Evolutionary conservation across 1,139 yeast species (phyloP).

Genomic region (Geotrichum candidum): DNA sequence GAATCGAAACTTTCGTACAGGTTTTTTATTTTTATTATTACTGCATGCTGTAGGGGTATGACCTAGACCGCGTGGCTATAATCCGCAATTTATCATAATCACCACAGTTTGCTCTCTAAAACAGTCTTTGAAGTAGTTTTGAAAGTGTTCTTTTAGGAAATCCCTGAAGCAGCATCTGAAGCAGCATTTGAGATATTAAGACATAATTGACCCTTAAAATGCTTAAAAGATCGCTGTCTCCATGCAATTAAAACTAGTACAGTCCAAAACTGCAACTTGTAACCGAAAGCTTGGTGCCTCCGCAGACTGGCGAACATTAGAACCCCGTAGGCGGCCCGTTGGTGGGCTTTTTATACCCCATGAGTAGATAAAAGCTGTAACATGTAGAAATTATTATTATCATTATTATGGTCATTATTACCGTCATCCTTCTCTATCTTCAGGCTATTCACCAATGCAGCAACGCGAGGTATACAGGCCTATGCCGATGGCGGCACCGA

Average conservation of each 20-base stretch:
- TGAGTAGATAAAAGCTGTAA: not conserved
- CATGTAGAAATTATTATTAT: not conserved
- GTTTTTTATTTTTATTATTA: not conserved
- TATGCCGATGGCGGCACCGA: slow-evolving; percentile 7
- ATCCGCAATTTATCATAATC: not conserved
- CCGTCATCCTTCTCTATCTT: not conserved
- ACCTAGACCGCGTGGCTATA: not conserved
- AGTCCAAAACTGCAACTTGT: not conserved
- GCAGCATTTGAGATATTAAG: not conserved
- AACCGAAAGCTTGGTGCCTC: not conserved
- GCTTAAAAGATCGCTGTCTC: not conserved
- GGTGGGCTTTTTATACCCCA: not conserved
- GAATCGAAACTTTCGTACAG: not conserved
- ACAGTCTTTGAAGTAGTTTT: not conserved
- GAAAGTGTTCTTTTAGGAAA: not conserved
- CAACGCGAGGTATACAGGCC: not conserved
- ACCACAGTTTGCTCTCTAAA: not conserved
- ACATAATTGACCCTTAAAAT: not conserved
- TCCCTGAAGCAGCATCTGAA: not conserved
- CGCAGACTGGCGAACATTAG: not conserved
- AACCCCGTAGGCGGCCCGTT: not conserved
- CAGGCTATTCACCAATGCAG: not conserved
- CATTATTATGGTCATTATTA: not conserved
- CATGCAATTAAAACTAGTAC: not conserved
- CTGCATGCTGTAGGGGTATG: not conserved